Conservation (phyloP, 1,139 yeast species). For the Yamadazyma mexicana region DNA sequence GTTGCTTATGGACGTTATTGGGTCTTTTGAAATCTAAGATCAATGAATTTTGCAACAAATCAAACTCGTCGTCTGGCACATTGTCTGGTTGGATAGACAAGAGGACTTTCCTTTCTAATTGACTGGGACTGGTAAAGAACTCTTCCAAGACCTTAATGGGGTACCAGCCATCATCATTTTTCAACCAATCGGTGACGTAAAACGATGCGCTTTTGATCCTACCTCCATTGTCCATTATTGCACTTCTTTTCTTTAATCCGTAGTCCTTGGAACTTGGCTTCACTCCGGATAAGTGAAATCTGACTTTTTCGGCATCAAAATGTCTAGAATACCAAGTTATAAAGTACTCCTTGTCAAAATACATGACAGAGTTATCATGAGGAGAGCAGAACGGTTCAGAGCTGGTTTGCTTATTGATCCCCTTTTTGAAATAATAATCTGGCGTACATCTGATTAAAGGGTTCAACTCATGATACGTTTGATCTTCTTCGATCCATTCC, state of each 20-base stretch:
- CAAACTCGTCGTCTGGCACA: constrained; percentile 64
- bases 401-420: constrained; percentile 51
- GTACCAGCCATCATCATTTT: constrained; percentile 61
- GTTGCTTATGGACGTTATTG: constrained; percentile 59
- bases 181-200: constrained; percentile 69
- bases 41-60: constrained; percentile 50
- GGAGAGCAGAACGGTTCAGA: constrained; percentile 87
- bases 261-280: constrained; percentile 54
- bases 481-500: constrained; percentile 60
- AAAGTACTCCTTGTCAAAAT: constrained; percentile 65
- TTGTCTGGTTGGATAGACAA: constrained; percentile 73
- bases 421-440: constrained; percentile 64
- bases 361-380: constrained; percentile 54
- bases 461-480: constrained; percentile 63
- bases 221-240: constrained; percentile 41
- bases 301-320: constrained; percentile 57
- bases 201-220: constrained; percentile 49
- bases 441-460: constrained; percentile 89
- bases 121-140: constrained; percentile 52
- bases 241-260: constrained; percentile 52
- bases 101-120: constrained; percentile 47
- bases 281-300: constrained; percentile 65
- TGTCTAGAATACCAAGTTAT: constrained; percentile 78
- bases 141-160: constrained; percentile 59
- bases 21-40: constrained; percentile 57